These are phyloP conservation scores for Ustilago trichophora DNA, from an alignment of 1,284 basidiomycete species.

Conservation along the genomic window DNA sequence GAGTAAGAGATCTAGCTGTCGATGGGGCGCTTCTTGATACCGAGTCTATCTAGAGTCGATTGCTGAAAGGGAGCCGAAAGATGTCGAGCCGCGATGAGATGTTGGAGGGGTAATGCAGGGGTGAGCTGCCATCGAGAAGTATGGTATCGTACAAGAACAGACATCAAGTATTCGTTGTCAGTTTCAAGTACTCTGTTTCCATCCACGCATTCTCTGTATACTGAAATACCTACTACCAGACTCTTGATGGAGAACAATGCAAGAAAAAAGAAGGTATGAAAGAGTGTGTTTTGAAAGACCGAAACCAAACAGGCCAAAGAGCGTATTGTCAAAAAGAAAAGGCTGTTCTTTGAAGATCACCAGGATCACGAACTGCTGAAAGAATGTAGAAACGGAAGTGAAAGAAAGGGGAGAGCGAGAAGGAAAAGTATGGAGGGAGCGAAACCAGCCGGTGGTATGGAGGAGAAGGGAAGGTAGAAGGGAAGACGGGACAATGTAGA, in stretches of 20 bases:
- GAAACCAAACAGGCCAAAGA: conserved; percentile 2
- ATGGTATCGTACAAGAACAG: too few species aligned
- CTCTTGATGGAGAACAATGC: conserved; percentile 4
- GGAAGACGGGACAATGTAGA: background rate
- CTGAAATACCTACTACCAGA: conserved; percentile 37
- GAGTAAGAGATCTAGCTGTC: too few species aligned
- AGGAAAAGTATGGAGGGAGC: conserved; percentile 12
- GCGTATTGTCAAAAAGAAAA: background rate
- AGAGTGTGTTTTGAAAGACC: conserved; percentile 14
- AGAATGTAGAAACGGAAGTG: conserved; percentile 14
- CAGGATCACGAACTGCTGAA: conserved; percentile 11
- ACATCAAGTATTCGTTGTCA: too few species aligned
- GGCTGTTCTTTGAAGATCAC: conserved; percentile 12
- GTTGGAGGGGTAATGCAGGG: too few species aligned
- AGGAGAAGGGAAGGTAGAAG: conserved; percentile 22
- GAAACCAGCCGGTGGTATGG: conserved; percentile 45
- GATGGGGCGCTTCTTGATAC: too few species aligned
- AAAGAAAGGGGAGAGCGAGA: background rate
- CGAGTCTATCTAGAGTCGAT: too few species aligned
- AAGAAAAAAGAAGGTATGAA: background rate
- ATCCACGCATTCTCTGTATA: too few species aligned
- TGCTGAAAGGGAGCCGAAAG: too few species aligned
- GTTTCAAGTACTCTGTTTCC: too few species aligned
- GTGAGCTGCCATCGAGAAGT: too few species aligned
- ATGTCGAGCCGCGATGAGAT: too few species aligned